A percentile compares a stretch with the other conserved stretches of the same genome.
Conservation (phyloP, 2,329 filamentous ascomycete species). For the Aspergillus arachidicola region DNA sequence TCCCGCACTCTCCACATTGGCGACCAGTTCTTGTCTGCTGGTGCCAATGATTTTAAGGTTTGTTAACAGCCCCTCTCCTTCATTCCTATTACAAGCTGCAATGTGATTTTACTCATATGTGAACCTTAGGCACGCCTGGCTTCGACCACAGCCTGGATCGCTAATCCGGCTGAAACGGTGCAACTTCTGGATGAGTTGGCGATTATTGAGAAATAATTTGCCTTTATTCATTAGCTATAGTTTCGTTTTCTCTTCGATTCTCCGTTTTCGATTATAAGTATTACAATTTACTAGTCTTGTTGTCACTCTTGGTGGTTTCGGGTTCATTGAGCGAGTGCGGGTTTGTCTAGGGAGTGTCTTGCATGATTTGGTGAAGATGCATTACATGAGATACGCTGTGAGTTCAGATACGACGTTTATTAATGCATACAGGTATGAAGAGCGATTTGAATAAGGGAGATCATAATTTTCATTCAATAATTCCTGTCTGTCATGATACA, state of each 20-base stretch:
- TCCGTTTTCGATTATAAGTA: background rate
- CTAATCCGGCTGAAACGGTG: slow-evolving; percentile 87
- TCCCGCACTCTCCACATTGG: slow-evolving; percentile 89
- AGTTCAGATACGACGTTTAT: background rate
- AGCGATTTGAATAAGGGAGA: background rate
- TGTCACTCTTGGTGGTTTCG: background rate
- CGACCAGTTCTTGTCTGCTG: slow-evolving; percentile 92
- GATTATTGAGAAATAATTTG: slow-evolving; percentile 19
- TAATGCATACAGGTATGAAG: background rate
- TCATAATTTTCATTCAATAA: slow-evolving; percentile 7
- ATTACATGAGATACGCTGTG: background rate
- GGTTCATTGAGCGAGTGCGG: background rate
- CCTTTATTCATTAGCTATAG: no score
- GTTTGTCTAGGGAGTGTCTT: background rate
- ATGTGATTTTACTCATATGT: background rate
- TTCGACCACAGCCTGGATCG: slow-evolving; percentile 96
- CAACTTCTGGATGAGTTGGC: slow-evolving; percentile 82
- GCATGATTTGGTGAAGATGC: background rate
- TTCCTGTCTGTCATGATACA: slow-evolving; percentile 4
- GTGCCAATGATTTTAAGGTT: slow-evolving; percentile 94
- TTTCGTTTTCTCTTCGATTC: background rate
- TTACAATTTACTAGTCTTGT: background rate
- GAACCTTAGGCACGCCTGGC: slow-evolving; percentile 70
- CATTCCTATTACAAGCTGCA: no score
- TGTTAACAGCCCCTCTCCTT: slow-evolving; percentile 4